Base-by-base conservation (phyloP, 805 yeast genomes). In the Candida cerambycidarum region DNA sequence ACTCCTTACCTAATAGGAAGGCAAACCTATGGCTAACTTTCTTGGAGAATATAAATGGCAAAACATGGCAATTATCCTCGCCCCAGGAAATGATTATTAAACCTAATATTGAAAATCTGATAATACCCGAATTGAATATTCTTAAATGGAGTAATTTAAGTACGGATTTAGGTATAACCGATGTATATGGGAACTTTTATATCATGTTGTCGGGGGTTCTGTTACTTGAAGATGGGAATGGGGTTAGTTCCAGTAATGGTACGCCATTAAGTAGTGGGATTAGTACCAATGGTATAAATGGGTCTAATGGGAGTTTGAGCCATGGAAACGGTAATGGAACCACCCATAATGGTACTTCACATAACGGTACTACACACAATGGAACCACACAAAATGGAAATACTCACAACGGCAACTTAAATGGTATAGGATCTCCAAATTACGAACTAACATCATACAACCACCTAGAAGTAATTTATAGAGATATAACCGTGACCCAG, bases 141-240 rank as follows among this genome's bases (percentile, higher is more conserved):
- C 75, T 88, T 5, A 67, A 75, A 30, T 93, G 97, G 89, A 82
- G 93, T 45, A 79, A 81, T 37, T 68, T 82, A 0, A 92, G 92
- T 34, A 80, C 85, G 43, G 96, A 90, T 55, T 71, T 93, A 37
- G 95, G 95, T 2, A 78, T 85, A 3, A 72, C 85, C 33, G 98
- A 90, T 59, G 74, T 72, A 16, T 57, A 70, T 28, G 97, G 97
- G 2, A 79, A 82, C 47, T 67, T 71, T 43, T 69, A 62, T 50
- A 61, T 71, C 7, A 50, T 67, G 32, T 45, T 70, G 21, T 70
- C 76, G 3, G 76, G 76, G 2, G 74, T 70, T 3, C 68, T 70
- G 3, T 55, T 69, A 18, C 44, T 69, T 55, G 30, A 66, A 61
- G 51, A 54, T 18, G 60, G 54, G 5, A 63, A 37, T 53, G 47